These are phyloP conservation scores for Arthrobotrys musiformis DNA, from an alignment of 2,329 filamentous ascomycete genomes.

Conservation along the genomic window DNA sequence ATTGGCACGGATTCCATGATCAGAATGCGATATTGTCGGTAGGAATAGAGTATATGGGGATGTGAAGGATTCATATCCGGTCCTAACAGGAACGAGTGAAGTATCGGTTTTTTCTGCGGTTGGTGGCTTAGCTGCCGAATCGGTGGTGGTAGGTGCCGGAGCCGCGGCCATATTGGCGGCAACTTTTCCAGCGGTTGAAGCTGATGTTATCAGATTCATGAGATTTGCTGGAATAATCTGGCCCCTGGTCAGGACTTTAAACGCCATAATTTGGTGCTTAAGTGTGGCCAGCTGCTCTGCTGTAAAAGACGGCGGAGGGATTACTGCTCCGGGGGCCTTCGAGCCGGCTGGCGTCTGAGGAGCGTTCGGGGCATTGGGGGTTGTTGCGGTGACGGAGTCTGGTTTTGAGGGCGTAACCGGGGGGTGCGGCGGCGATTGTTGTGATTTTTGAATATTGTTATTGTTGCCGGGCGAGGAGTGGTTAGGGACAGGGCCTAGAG, in stretches of 20 bases:
- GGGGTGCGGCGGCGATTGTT: slow-evolving; percentile 43
- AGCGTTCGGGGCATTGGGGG: background rate
- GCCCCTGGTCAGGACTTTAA: slow-evolving; percentile 90
- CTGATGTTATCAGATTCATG: slow-evolving; percentile 65
- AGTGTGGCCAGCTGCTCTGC: slow-evolving; percentile 81
- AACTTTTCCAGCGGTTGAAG: slow-evolving; percentile 60
- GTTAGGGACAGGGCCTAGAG: background rate
- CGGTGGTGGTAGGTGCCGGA: slow-evolving; percentile 62
- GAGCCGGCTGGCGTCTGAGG: slow-evolving; percentile 59
- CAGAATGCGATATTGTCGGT: slow-evolving; percentile 77
- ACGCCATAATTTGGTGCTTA: slow-evolving; percentile 87
- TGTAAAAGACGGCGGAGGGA: slow-evolving; percentile 68
- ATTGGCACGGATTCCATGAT: slow-evolving; percentile 79
- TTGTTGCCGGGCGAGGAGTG: slow-evolving; percentile 23
- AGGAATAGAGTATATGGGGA: slow-evolving; percentile 73
- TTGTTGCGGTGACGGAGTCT: too few relatives aligned
- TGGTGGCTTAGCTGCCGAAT: slow-evolving; percentile 60
- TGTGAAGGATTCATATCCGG: slow-evolving; percentile 77
- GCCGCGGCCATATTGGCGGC: slow-evolving; percentile 62
- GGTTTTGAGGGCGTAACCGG: slow-evolving; percentile 38
- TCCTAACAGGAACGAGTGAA: slow-evolving; percentile 60
- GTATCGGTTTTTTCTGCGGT: slow-evolving; percentile 59
- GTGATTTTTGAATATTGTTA: slow-evolving; percentile 36
- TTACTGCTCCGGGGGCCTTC: slow-evolving; percentile 57
- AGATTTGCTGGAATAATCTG: slow-evolving; percentile 73